Percentiles rank a stretch among this genome's conserved stretches.
phyloP scores from a whole-genome alignment of 768 basidiomycete genomes.

The Tulasnella sp. region DNA sequence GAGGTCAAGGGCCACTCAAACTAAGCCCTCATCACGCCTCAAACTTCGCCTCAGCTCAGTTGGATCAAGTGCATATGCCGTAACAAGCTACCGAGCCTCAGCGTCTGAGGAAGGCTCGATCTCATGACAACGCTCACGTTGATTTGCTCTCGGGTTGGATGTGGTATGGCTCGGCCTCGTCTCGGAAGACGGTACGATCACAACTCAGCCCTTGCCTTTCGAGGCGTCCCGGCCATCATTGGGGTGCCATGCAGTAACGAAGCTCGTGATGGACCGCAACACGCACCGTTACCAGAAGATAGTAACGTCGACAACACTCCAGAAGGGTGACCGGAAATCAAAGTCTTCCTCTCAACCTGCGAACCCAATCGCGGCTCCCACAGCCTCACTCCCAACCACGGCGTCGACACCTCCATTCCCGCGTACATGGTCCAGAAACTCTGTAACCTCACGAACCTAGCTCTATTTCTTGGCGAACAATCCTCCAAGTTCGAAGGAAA shows the following conservation, averaged over 20 bases:
- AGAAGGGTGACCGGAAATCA: not conserved
- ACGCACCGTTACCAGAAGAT: not conserved
- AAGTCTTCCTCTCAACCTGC: not conserved
- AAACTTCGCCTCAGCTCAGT: no score
- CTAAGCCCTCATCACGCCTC: no score
- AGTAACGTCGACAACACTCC: not conserved
- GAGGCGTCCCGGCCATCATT: not conserved
- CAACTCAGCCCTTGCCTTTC: not conserved
- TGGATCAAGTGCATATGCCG: not conserved
- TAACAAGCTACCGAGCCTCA: not conserved
- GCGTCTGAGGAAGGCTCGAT: not conserved
- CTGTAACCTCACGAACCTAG: not conserved
- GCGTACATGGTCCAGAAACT: not conserved
- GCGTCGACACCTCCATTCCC: not conserved
- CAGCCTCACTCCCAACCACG: not conserved
- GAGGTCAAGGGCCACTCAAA: no score
- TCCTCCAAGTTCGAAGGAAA: not conserved
- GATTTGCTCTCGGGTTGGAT: not conserved
- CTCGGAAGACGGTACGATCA: not conserved
- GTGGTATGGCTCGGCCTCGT: not conserved
- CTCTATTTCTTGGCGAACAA: not conserved
- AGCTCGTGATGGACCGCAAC: not conserved
- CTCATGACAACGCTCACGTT: not conserved
- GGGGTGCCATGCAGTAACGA: not conserved
- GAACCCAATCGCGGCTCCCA: not conserved